Base-by-base conservation (phyloP, 2,329 filamentous ascomycete species). In the Acarospora socialis region DNA sequence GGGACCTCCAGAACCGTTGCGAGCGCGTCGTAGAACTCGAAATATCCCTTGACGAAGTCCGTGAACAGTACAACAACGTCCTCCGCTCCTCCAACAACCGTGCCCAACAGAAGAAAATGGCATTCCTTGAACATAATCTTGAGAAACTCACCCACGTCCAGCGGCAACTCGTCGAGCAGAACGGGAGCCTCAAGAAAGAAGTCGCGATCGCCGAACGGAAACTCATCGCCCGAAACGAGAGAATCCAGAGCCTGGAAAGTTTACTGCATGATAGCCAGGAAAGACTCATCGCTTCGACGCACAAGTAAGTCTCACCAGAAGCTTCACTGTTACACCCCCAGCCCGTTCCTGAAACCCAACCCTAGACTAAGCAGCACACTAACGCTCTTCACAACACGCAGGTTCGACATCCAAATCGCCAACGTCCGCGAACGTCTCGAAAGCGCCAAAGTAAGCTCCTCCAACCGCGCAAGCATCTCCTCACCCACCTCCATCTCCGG, bases 101-200 rank as follows among this genome's bases (percentile, higher is more conserved):
- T 37, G 87, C 90, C 15, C 90, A 98, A 63, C 90, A 98, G 61
- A 98, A 98, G 79, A 98, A 98, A 72, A 95, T 98, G 81, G 92
- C 90, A 10, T 98, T 98, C 70, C 63, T 98, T 30, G 90, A 98
- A 65, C 79, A 90, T 52, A 98, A 98, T 54, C 73, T 98, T 23
- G 90, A 98, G 61, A 90, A 98, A 59, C 69, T 98, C 33, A 98
- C 90, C 3, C 83, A 93, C 51, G 90, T 98, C 33, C 90, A 98
- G 60, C 76, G 90, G 34, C 90, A 98, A 60, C 75, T 98, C 8
- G 90, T 98, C 19, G 90, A 98, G 63, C 90, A 98, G 59, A 98
- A 98, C 60, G 82, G 82, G 46, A 80, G 78, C 41, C 67, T 98
- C 49, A 98, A 98, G 75, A 95, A 98, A 67, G 90, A 98, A 60